Conservation (phyloP, 768 basidiomycete genomes). For the Omphalotus guepiniiformis region DNA sequence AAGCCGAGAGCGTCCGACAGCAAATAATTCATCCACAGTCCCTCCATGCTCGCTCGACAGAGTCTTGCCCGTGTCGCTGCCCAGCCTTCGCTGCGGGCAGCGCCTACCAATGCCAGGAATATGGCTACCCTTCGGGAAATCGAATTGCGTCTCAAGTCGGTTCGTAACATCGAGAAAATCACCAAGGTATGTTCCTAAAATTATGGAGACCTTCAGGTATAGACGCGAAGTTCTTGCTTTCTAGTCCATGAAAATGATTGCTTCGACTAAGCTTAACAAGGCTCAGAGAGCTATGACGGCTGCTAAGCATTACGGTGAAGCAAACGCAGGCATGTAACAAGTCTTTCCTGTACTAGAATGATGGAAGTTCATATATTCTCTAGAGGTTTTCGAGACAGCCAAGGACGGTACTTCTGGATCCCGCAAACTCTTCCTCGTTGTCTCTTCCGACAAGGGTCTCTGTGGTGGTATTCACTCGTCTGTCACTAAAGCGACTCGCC, state of each 20-base stretch:
- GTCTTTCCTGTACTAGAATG: no score
- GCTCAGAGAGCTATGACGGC: constrained; percentile 90
- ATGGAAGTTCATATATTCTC: neutral
- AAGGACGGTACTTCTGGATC: constrained; percentile 62
- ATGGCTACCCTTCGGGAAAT: constrained; percentile 99
- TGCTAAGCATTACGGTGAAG: constrained; percentile 90
- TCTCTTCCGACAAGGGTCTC: constrained; percentile 98
- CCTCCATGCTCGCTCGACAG: constrained; percentile 43
- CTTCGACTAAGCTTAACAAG: constrained; percentile 93
- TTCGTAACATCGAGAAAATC: constrained; percentile 99
- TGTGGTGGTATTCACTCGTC: constrained; percentile 99
- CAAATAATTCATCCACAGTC: constrained; percentile 16
- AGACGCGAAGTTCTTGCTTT: constrained; percentile 1
- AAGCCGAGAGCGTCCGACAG: constrained; percentile 44
- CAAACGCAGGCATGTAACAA: constrained; percentile 71
- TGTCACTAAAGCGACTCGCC: constrained; percentile 85
- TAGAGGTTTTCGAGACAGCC: constrained; percentile 87
- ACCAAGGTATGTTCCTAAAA: constrained; percentile 66
- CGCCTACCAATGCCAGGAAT: constrained; percentile 61
- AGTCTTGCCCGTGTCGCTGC: constrained; percentile 36
- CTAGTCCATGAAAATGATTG: constrained; percentile 99
- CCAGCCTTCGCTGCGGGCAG: constrained; percentile 32
- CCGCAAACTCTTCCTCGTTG: constrained; percentile 86
- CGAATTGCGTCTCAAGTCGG: constrained; percentile 93
- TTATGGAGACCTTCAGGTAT: neutral